Base-by-base conservation (phyloP, 2,329 filamentous ascomycete genomes). In the Sporothrix brasiliensis region DNA sequence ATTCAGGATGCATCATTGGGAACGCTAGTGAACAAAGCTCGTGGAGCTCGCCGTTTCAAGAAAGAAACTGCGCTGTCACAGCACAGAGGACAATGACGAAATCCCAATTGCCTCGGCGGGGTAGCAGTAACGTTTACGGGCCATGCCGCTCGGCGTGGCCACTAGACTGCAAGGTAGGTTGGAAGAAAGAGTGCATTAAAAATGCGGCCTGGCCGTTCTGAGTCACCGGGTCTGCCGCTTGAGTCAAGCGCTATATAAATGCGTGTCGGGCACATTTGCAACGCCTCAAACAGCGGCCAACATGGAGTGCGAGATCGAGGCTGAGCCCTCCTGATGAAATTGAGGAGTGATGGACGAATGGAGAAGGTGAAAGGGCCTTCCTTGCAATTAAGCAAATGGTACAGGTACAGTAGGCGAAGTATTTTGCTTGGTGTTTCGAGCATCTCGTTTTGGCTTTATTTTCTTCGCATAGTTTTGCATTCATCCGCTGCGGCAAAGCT, bases 211-310 rank as follows among this genome's bases (percentile, higher is more conserved):
- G 65, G 65, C 65, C 65, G 49, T 52, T 67, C 50, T 67, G 65
- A 67, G 49, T 67, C 65, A 67, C 50, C 65, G 34, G 63, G 27
- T 16, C 21, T 16, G 50, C 50, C 49, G 65, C 16, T 54, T 56
- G 65, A 67, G 65, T 67, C 65, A 67, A 54, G 50, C 49, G 65
- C 49, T 6, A 30, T 56, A 54, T 47, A 56, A 53, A 53, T 41
- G 49, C 47, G 27, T n/a, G 21, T 19, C 13, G 5, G 58, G 34
- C 34, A 10, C 58, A 11, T 63, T 39, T 7, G 24, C 41, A 27
- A 14, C 39, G 13, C 39, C n/a, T 60, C 34, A n/a, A 50, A 21
- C 19, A 50, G 16, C 16, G 9, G 9, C 6, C 19, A 39, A n/a
- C 21, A 21, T 3, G 21, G 39, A 21, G 24, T 10, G 14, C 0